Conservation (phyloP, 352 stramenopile genomes). For the Globisporangium emineosum region DNA sequence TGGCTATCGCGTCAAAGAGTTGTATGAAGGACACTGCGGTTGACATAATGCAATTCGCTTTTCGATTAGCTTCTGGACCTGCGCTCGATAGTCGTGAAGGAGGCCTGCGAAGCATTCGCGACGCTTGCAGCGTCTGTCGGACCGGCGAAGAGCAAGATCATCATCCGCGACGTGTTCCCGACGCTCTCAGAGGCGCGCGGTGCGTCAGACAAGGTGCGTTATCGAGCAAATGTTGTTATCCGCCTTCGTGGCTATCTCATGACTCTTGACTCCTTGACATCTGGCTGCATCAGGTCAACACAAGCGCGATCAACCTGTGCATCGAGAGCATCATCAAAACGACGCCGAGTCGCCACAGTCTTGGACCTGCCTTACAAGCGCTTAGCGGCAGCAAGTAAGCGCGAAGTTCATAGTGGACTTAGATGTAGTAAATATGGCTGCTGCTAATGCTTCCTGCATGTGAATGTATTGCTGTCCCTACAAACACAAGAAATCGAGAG, state of each 20-base stretch:
- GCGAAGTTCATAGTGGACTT: too few relatives aligned
- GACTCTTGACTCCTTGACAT: not conserved
- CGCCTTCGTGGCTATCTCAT: not conserved
- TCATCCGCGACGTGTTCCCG: slow-evolving; percentile 61
- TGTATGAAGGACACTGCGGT: too few relatives aligned
- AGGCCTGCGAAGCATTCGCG: slow-evolving; percentile 51
- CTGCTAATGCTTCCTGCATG: not conserved
- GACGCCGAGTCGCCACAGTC: slow-evolving; percentile 43
- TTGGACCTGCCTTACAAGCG: slow-evolving; percentile 41
- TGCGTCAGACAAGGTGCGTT: slow-evolving; percentile 47
- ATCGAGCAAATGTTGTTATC: too few relatives aligned
- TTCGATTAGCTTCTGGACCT: slow-evolving; percentile 37
- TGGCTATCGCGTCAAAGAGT: too few relatives aligned
- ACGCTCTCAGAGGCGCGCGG: slow-evolving; percentile 53
- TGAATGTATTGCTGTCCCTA: not conserved
- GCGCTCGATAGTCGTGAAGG: slow-evolving; percentile 60
- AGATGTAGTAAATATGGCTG: not conserved
- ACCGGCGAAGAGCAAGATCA: slow-evolving; percentile 39
- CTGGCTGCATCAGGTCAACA: slow-evolving; percentile 32
- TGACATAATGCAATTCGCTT: not conserved
- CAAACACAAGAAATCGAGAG: slow-evolving; percentile 46
- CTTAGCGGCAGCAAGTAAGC: slow-evolving; percentile 52
- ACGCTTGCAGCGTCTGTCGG: slow-evolving; percentile 33
- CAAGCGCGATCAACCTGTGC: slow-evolving; percentile 43
- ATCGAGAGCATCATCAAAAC: slow-evolving; percentile 46